phyloP scores from a whole-genome alignment of 352 stramenopile species.

The Pythium phragmitis region DNA sequence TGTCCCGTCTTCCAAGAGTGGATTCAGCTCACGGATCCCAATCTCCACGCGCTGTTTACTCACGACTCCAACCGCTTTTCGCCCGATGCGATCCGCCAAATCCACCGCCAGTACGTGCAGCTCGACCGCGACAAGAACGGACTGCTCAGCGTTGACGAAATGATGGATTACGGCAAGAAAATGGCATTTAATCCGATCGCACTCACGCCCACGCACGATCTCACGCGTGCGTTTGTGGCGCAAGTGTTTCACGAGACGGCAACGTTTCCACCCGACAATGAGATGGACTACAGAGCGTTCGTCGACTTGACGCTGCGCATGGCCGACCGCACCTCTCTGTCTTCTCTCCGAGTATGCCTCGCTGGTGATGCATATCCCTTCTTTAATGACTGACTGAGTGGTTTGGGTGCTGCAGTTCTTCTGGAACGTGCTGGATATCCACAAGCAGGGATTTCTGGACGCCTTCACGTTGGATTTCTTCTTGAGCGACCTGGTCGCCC shows the following conservation, averaged over 20 bases:
- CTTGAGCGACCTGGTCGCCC: slow-evolving; percentile 50
- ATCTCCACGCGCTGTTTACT: slow-evolving; percentile 34
- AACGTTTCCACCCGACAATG: slow-evolving; percentile 41
- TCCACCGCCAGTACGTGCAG: slow-evolving; percentile 64
- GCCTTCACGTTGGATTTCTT: slow-evolving; percentile 64
- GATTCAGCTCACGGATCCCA: slow-evolving; percentile 38
- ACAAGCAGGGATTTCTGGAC: slow-evolving; percentile 65
- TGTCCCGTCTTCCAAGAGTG: slow-evolving; percentile 42
- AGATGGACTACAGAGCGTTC: slow-evolving; percentile 67
- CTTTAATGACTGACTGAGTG: neutral
- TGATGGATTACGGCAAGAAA: slow-evolving; percentile 64
- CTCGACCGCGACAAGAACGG: slow-evolving; percentile 64
- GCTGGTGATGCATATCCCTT: neutral
- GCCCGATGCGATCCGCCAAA: slow-evolving; percentile 32
- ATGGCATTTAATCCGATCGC: slow-evolving; percentile 56
- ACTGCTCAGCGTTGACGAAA: slow-evolving; percentile 46
- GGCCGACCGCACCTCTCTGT: slow-evolving; percentile 36
- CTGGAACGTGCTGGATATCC: slow-evolving; percentile 64
- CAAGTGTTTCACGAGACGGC: slow-evolving; percentile 56
- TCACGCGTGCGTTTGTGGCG: slow-evolving; percentile 49
- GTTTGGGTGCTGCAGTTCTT: slow-evolving; percentile 47
- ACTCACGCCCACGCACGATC: slow-evolving; percentile 49
- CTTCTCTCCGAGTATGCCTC: slow-evolving; percentile 41
- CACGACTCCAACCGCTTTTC: slow-evolving; percentile 34
- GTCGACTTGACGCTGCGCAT: slow-evolving; percentile 62